Evolutionary conservation across 345 rosid genomes (phyloP), one percentile per base, ranked within the genome.

Genomic region (Kandelia obovata): DNA sequence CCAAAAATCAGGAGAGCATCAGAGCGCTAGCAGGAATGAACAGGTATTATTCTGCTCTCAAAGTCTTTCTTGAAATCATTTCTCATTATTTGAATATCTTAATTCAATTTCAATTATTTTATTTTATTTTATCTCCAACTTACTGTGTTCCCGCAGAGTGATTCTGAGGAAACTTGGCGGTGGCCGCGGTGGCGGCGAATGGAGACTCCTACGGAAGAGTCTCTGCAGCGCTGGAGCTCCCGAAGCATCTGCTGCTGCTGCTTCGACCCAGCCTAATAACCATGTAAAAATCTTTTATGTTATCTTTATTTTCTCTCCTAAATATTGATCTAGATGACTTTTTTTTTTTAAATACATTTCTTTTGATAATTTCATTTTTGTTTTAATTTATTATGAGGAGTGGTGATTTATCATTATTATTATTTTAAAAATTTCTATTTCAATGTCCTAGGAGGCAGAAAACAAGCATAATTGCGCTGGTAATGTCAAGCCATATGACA

Each of bases 401-500:
- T 26, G 28, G 1, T 8, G 19, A 16, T 27, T 31, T 65, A 53
- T 37, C 47, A 34, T 55, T 47, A 35, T 25, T 60, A 16, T 53
- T 28, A 35, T 31, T 16, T 31, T 6, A 20, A n/a, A 7, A 20
- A 20, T n/a, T 1, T 34, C 35, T 34, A 5, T 52, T 58, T 73
- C 35, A 47, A 59, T 68, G 32, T 63, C 71, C 7, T 73, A 83
- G 88, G 85, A 78, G 73, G 46, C 58, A 20, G 70, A 73, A 37
- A 76, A 69, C 61, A 75, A 76, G 79, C 80, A 20, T 53, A 55
- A 53, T 32, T 32, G 72, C 9, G 58, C 26, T 34, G 77, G 49
- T 7, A 57, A 77, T 71, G 75, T 58, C 65, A 77, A 79, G 7
- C 86, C 81, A 58, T 88, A 87, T 72, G 97, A 94, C 73, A 75